Conservation (phyloP, 2,329 filamentous ascomycete genomes). For the Aureobasidium musti region DNA sequence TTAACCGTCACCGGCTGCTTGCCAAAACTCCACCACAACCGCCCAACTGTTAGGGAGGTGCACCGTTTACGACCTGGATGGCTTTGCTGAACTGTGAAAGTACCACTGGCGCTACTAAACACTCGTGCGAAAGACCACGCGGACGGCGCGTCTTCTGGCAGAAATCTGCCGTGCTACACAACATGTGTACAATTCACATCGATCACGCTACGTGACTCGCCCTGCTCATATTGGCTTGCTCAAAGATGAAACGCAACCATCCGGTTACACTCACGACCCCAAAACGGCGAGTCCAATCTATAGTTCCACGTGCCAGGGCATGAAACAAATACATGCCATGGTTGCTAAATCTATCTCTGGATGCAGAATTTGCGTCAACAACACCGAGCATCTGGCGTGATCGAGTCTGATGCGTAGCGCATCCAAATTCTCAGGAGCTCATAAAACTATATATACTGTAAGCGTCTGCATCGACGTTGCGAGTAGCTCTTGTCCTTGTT, state of each 20-base stretch:
- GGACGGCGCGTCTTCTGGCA: conserved; percentile 10
- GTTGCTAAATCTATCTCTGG: conserved; percentile 21
- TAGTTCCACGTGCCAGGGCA: conserved; percentile 7
- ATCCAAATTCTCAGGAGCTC: conserved; percentile 1
- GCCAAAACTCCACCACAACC: conserved; percentile 25
- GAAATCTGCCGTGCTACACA: conserved; percentile 12
- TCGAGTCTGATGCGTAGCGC: conserved; percentile 5
- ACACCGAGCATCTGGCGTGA: not conserved
- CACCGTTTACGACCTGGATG: not conserved
- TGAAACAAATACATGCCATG: conserved; percentile 18
- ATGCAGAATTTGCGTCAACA: conserved; percentile 14
- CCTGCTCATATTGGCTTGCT: conserved; percentile 11
- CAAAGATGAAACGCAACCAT: conserved; percentile 17
- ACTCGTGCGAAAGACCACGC: not conserved
- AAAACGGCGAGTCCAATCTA: conserved; percentile 23
- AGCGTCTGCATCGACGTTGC: conserved; percentile 20
- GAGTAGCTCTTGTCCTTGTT: not conserved
- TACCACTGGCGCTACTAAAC: not conserved
- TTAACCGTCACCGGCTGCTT: conserved; percentile 22
- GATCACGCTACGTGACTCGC: conserved; percentile 24
- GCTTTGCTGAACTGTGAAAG: conserved; percentile 1
- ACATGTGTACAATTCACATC: not conserved
- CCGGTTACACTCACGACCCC: conserved; percentile 1
- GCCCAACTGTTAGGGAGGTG: conserved; percentile 15
- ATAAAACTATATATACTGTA: conserved; percentile 16